Evolutionary conservation across 164 flowering plant species (phyloP), one percentile per base, ranked within the genome.

Genomic region (Magnolia sinica): DNA sequence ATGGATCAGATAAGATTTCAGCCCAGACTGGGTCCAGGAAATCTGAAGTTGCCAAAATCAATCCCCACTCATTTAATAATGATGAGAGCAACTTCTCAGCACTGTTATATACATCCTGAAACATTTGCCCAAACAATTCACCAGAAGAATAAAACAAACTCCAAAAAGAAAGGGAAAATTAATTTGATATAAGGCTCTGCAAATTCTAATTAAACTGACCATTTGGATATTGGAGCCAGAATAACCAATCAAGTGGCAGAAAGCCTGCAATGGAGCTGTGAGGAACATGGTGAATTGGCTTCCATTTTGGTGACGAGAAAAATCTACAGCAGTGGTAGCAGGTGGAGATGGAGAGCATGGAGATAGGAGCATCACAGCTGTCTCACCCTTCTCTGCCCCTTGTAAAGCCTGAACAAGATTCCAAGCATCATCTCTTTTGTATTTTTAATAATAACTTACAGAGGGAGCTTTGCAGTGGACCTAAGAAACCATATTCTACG

Each of bases 191-290:
- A 24, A 24, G 29, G 71, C 45, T 5, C 16, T 22, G 24, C 1
- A 9, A 23, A 37, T 18, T 9, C 7, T 58, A 27, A 27, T 55
- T 31, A 20, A 50, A 78, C 83, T 52, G 52, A 93, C 99, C 96
- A 81, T 88, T 37, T 91, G 89, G 58, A 89, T 59, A 59, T 87
- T 91, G 69, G 94, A 84, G 70, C 89, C 88, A 51, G 92, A 81
- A 74, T 85, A 72, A 52, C 97, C 99, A 78, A 96, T 82, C 82
- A 96, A 76, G 59, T 85, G 79, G 80, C 92, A 89, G 73, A 96
- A 94, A 45, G 98, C 94, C 79, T 92, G 99, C 84, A 96, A 74
- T 9, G 99, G 99, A 79, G 93, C 87, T 19, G 97, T 89, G 51
- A 94, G 94, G 71, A 96, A 96, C 81, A 86, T 81, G 65, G 99